These are phyloP conservation scores for Ceratocystis huliohia DNA, from an alignment of 2,329 filamentous ascomycete genomes.

Conservation along the genomic window DNA sequence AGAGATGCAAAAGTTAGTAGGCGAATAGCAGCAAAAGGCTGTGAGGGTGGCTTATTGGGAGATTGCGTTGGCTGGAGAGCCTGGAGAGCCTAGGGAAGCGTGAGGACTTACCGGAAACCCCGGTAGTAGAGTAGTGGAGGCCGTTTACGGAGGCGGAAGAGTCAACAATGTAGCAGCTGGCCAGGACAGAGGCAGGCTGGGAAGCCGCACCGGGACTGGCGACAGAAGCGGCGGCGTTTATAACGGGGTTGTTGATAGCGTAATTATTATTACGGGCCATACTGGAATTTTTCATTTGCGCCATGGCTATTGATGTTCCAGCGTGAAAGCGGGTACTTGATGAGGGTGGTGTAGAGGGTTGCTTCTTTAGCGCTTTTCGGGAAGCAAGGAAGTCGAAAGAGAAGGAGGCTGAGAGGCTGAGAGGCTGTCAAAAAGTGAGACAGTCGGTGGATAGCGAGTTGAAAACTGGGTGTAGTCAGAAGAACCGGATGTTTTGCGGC, in stretches of 20 bases:
- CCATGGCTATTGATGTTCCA: constrained; percentile 35
- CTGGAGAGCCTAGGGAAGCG: not conserved
- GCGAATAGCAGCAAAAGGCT: not conserved
- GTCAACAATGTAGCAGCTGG: constrained; percentile 82
- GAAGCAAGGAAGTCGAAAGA: not conserved
- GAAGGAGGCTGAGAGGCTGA: not conserved
- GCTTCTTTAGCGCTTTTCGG: constrained; percentile 18
- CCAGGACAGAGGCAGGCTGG: constrained; percentile 61
- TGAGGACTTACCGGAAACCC: constrained; percentile 53
- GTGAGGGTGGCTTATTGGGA: not conserved
- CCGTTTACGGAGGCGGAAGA: constrained; percentile 58
- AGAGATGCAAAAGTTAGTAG: constrained; percentile 22
- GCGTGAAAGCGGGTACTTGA: constrained; percentile 5
- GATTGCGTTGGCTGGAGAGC: not conserved
- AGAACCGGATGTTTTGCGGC: too few species aligned
- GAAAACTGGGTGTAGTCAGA: too few species aligned
- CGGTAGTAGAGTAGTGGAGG: constrained; percentile 93
- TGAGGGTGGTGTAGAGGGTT: constrained; percentile 7
- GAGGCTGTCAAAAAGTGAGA: not conserved
- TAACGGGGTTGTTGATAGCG: constrained; percentile 46
- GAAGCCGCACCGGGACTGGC: too few species aligned
- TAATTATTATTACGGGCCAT: constrained; percentile 65
- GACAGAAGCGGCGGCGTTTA: constrained; percentile 27
- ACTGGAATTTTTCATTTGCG: constrained; percentile 59
- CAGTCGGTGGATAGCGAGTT: not conserved